These are phyloP conservation scores for Xylariomycetidae sp. DNA, from an alignment of 2,329 filamentous ascomycete species.

Conservation along the genomic window DNA sequence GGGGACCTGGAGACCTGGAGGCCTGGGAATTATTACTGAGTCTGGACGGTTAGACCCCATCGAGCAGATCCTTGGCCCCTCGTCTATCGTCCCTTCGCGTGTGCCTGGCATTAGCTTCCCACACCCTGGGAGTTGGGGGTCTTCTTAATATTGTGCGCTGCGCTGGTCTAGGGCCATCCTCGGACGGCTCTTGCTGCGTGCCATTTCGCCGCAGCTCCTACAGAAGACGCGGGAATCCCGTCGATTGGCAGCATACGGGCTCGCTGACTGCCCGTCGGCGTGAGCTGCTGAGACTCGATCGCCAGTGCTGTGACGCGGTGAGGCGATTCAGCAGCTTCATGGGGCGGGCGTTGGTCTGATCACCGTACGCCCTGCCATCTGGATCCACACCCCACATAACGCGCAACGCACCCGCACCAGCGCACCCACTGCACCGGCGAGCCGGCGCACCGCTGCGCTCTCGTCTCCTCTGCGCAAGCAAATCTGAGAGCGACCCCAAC, in stretches of 20 bases:
- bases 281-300: neutral
- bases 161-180: no score
- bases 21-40: no score
- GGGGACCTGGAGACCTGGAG: no score
- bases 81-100: no score
- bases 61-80: no score
- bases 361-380: conserved; percentile 22
- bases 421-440: conserved; percentile 6
- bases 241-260: conserved; percentile 5
- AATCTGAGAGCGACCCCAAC: conserved; percentile 18
- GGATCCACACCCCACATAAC: conserved; percentile 24
- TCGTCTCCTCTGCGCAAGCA: conserved; percentile 17
- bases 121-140: no score
- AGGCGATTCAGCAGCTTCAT: neutral
- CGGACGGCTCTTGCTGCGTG: no score
- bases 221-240: conserved; percentile 6
- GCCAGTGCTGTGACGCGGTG: neutral
- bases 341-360: conserved; percentile 17
- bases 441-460: conserved; percentile 10
- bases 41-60: no score
- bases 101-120: no score
- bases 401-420: conserved; percentile 19
- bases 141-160: no score
- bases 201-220: conserved; percentile 5
- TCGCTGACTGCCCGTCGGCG: conserved; percentile 7